Evolutionary conservation across 1,284 basidiomycete genomes (phyloP), one percentile per base, ranked within the genome.

Genomic region (Chalciporus sp.): DNA sequence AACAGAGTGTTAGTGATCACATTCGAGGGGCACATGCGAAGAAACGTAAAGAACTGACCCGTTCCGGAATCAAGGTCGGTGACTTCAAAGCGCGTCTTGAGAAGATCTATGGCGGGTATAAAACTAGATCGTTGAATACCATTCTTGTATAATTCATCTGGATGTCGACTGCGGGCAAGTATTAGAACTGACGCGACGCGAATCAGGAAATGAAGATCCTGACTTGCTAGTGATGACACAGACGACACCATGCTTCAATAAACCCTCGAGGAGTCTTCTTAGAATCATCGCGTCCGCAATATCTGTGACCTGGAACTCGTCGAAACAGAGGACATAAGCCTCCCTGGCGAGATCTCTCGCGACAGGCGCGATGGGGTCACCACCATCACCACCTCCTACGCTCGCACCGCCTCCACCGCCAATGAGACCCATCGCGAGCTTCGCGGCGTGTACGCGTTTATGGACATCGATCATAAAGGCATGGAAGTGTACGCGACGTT

Each of bases 201-300:
- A 51, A 28, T 3, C 0, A 46, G 27, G 44, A 45, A 49, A 51
- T 58, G 70, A 16, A 26, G 39, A 23, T 23, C 23, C 85, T 69
- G 59, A 96, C 95, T 99, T 99, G 49, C 94, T 98, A 0, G 97
- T 99, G 79, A 98, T 92, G 44, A 99, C 88, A 64, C 86, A 92
- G 23, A 99, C 87, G 4, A 98, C 95, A 7, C 97, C 97, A 61
- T 90, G 88, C 46, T 88, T 87, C 49, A 95, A 78, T 61, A 99
- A 75, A 26, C 82, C 80, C 70, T 98, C 95, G 42, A 99, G 76
- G 19, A 99, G 75, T 48, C 94, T 84, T 27, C 96, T 81, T 29
- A 99, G 80, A 57, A 99, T 95, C 97, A 99, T 99, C 11, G 97
- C 97, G 64, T 98, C 95, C 17, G 93, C 96, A 61, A 99, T 99